phyloP scores from a whole-genome alignment of 2,329 filamentous ascomycete species.

The Clonostachys byssicola region DNA sequence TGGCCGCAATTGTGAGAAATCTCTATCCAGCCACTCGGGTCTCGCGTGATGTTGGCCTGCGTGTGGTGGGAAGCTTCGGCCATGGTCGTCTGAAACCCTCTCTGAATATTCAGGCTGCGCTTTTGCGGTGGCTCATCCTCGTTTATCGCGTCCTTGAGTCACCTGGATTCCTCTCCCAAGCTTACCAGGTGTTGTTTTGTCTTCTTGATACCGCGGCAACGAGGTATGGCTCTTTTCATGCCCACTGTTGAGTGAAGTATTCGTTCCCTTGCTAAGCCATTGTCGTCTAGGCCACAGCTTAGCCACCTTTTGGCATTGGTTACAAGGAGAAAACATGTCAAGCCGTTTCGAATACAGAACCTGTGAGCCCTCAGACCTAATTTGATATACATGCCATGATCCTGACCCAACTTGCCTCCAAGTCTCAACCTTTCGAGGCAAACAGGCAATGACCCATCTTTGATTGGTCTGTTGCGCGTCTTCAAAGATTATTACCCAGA shows the following conservation, averaged over 20 bases:
- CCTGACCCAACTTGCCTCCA: background rate
- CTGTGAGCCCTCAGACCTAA: slow-evolving; percentile 41
- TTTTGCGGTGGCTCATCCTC: slow-evolving; percentile 76
- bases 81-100: slow-evolving; percentile 74
- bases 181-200: slow-evolving; percentile 77
- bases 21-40: slow-evolving; percentile 70
- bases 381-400: background rate
- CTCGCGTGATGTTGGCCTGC: slow-evolving; percentile 55
- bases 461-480: slow-evolving; percentile 72
- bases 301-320: slow-evolving; percentile 78
- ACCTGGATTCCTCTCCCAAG: slow-evolving; percentile 56
- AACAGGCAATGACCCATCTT: slow-evolving; percentile 66
- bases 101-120: slow-evolving; percentile 62
- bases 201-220: slow-evolving; percentile 77
- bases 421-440: slow-evolving; percentile 56
- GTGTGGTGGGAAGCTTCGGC: slow-evolving; percentile 69
- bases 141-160: slow-evolving; percentile 69
- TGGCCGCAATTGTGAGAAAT: slow-evolving; percentile 65
- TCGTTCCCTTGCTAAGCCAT: slow-evolving; percentile 6
- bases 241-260: no score
- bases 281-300: slow-evolving; percentile 43
- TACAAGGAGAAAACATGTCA: slow-evolving; percentile 77
- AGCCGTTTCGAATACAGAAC: slow-evolving; percentile 76
- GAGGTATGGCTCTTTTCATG: slow-evolving; percentile 37
- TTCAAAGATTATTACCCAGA: slow-evolving; percentile 91